Conservation (phyloP, 2,329 filamentous ascomycete species). For the Talaromyces sp. region DNA sequence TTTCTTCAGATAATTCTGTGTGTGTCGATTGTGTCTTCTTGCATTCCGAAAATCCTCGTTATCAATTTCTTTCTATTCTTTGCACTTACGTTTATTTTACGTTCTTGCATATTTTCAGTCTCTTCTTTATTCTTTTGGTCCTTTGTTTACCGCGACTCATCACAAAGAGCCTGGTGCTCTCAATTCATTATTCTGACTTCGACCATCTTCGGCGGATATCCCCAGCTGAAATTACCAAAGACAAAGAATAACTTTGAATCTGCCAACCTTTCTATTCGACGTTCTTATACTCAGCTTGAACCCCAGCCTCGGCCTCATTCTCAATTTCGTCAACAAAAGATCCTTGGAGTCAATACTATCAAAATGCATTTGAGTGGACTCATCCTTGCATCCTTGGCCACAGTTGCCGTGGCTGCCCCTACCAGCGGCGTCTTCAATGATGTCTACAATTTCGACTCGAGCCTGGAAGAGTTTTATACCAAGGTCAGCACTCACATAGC, state of each 20-base stretch:
- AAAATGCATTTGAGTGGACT: conserved; percentile 14
- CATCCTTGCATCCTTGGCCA: conserved; percentile 27
- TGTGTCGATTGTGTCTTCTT: neutral
- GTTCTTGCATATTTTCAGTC: neutral
- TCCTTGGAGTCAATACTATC: neutral
- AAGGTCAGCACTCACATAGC: conserved; percentile 39
- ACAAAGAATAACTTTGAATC: neutral
- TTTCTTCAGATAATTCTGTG: conserved; percentile 3
- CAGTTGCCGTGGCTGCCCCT: conserved; percentile 36
- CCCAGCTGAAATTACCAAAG: neutral
- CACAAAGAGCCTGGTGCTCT: conserved; percentile 5
- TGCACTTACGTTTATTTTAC: neutral
- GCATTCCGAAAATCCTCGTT: neutral
- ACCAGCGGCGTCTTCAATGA: conserved; percentile 27
- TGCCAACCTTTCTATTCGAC: neutral
- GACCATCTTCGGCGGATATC: neutral
- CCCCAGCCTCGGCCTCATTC: neutral
- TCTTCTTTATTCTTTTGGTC: neutral
- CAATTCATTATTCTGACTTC: neutral
- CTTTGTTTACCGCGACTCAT: neutral
- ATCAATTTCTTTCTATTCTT: conserved; percentile 16
- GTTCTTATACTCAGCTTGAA: neutral
- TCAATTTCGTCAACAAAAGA: neutral
- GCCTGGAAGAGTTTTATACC: conserved; percentile 39
- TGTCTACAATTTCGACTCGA: conserved; percentile 39